Evolutionary conservation across 148 eudicot genomes (phyloP).

Genomic region (Oxyria digyna): DNA sequence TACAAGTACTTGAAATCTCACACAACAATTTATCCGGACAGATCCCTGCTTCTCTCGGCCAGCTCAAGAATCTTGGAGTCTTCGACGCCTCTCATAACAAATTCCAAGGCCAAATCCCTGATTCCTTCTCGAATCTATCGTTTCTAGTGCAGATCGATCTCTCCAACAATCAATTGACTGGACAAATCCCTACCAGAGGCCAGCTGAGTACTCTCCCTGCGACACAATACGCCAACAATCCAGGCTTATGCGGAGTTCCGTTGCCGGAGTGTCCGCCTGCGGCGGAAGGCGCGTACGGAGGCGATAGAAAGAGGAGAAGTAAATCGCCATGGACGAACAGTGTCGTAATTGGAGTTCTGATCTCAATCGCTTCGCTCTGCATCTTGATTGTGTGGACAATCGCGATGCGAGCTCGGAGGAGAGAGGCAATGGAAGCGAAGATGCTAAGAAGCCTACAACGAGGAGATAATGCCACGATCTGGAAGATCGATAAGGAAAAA

Average conservation of each 20-base stretch:
- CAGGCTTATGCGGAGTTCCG: constrained; percentile 91
- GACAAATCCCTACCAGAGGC: constrained; percentile 73
- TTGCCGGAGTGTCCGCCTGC: constrained; percentile 45
- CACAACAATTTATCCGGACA: constrained; percentile 82
- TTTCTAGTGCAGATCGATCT: constrained; percentile 95
- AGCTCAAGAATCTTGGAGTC: constrained; percentile 79
- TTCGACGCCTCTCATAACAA: constrained; percentile 87
- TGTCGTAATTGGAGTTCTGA: constrained; percentile 55
- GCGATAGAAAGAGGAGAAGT: constrained; percentile 17
- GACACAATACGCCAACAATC: constrained; percentile 73
- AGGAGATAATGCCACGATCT: constrained; percentile 58
- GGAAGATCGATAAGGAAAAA: constrained; percentile 92
- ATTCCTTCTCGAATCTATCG: constrained; percentile 73
- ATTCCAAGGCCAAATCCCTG: constrained; percentile 80
- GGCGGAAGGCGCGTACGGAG: not conserved
- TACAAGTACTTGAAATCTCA: constrained; percentile 77
- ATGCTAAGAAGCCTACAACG: constrained; percentile 58
- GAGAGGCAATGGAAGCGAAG: constrained; percentile 57
- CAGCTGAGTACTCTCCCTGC: constrained; percentile 95
- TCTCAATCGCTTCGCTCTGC: constrained; percentile 60
- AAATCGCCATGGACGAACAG: constrained; percentile 55
- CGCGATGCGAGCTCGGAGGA: constrained; percentile 49
- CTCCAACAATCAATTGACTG: constrained; percentile 75
- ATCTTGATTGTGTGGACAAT: constrained; percentile 65
- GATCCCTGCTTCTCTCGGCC: constrained; percentile 73